A percentile compares a stretch with the other conserved stretches of the same genome.
These are phyloP conservation scores for Fomitopsis serialis DNA, from an alignment of 768 basidiomycete species.

Conservation along the genomic window DNA sequence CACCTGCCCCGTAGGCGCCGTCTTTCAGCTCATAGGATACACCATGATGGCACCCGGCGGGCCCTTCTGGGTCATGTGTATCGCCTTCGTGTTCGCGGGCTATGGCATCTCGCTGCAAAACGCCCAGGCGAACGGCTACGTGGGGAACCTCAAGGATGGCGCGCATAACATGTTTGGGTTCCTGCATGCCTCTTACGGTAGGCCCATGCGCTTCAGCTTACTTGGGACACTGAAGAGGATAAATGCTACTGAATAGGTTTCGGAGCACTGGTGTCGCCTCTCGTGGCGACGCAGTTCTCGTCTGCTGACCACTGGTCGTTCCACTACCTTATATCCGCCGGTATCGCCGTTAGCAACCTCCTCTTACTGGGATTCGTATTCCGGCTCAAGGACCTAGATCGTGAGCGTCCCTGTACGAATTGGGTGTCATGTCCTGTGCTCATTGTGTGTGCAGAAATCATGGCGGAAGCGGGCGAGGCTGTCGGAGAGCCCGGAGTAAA, in stretches of 20 bases:
- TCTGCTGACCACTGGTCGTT: slow-evolving; percentile 37
- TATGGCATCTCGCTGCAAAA: slow-evolving; percentile 49
- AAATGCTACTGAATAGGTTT: slow-evolving; percentile 33
- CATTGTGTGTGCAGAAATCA: slow-evolving; percentile 21
- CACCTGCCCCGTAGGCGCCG: slow-evolving; percentile 33
- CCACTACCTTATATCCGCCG: slow-evolving; percentile 37
- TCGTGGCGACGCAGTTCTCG: slow-evolving; percentile 51
- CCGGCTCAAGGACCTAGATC: slow-evolving; percentile 23
- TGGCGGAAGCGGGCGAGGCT: slow-evolving; percentile 22
- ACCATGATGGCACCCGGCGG: slow-evolving; percentile 46
- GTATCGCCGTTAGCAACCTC: slow-evolving; percentile 16
- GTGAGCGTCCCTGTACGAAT: slow-evolving; percentile 13
- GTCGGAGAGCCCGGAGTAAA: slow-evolving; percentile 25
- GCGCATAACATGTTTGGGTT: slow-evolving; percentile 61
- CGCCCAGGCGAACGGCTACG: slow-evolving; percentile 68
- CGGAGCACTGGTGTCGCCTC: slow-evolving; percentile 47
- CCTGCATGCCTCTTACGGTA: slow-evolving; percentile 62
- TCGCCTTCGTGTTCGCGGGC: slow-evolving; percentile 42
- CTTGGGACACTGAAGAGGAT: background rate
- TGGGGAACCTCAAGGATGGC: slow-evolving; percentile 52
- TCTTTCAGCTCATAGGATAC: slow-evolving; percentile 51
- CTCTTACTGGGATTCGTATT: slow-evolving; percentile 19
- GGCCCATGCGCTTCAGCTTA: background rate
- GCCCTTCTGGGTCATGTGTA: slow-evolving; percentile 60
- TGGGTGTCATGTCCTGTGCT: background rate